Base-by-base conservation (phyloP, 2,329 filamentous ascomycete species). In the Colletotrichum simmondsii region DNA sequence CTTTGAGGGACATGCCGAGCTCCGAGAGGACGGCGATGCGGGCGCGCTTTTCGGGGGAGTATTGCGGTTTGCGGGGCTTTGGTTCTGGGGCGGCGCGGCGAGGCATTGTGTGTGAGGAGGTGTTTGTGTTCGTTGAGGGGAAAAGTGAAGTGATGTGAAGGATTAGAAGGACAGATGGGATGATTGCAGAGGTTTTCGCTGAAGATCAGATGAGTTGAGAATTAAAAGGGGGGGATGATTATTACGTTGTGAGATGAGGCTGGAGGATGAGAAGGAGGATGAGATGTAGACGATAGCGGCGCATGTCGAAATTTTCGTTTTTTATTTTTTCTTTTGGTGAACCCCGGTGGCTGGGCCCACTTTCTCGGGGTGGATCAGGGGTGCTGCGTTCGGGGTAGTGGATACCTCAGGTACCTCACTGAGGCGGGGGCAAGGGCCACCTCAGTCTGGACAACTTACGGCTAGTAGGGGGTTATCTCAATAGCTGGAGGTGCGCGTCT, bases 361-460 rank as follows among this genome's bases (percentile, higher is more conserved):
- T 70, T 72, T 72, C 66, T 61, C 70, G 70, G 70, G 67, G 70
- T 71, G 70, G 70, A 71, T 72, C 70, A 72, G 70, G 70, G 70
- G 70, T 54, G 46, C 30, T 30, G 35, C 58, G 68, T 52, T 71
- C 69, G 69, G 69, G 65, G 65, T 68, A 68, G 66, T 72, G 69
- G 69, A 68, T 71, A 68, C 68, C 42, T 49, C 42, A 49, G 42
- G 42, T 49, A 22, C 42, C 8, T n/a, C 19, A 19, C 19, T n/a
- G 16, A 49, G 42, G 42, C 19, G 42, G 42, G 42, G 8, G 42
- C 42, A n/a, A n/a, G 42, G 42, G 42, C 42, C 37, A 16, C 14
- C 14, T 42, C 37, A 16, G 37, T 42, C 32, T 35, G 32, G 32
- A 42, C 14, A 19, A n/a, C 8, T 11, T 49, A 49, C 19, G 42